phyloP scores from a whole-genome alignment of 2,329 filamentous ascomycete genomes.

The Exutisphaerella laricina region DNA sequence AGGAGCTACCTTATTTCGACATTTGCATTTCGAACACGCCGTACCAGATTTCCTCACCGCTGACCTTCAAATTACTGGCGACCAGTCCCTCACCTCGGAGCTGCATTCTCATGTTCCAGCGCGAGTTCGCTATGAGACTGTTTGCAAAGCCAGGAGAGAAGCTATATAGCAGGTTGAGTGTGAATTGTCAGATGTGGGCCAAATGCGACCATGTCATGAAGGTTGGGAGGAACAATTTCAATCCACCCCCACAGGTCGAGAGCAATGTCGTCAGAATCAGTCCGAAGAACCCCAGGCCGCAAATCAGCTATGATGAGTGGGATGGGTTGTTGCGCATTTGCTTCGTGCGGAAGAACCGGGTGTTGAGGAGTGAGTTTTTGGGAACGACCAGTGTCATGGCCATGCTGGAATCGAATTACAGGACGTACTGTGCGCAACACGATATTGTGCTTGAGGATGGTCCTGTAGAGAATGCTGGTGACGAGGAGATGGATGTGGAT shows the following conservation, averaged over 20 bases:
- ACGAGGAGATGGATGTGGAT: constrained; percentile 45
- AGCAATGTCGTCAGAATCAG: constrained; percentile 84
- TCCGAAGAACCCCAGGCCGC: constrained; percentile 76
- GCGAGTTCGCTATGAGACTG: constrained; percentile 85
- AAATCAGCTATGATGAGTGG: constrained; percentile 92
- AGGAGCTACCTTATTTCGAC: constrained; percentile 71
- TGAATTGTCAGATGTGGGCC: constrained; percentile 91
- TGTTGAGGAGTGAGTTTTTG: constrained; percentile 73
- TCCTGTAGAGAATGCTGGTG: constrained; percentile 37
- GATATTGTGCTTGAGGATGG: constrained; percentile 71
- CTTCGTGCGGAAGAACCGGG: constrained; percentile 88
- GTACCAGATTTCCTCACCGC: constrained; percentile 77
- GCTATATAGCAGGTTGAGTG: constrained; percentile 82
- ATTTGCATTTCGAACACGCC: constrained; percentile 77
- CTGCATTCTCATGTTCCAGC: constrained; percentile 92
- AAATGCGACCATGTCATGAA: constrained; percentile 74
- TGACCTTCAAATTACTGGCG: constrained; percentile 85
- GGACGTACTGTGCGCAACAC: constrained; percentile 84
- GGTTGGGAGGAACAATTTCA: constrained; percentile 94
- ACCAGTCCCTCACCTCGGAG: constrained; percentile 74
- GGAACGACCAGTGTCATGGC: constrained; percentile 73
- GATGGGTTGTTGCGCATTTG: constrained; percentile 79
- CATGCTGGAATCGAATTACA: constrained; percentile 82
- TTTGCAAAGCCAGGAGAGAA: constrained; percentile 84
- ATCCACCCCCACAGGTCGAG: constrained; percentile 88